A percentile compares a stretch with the other conserved stretches of the same genome.
These are phyloP conservation scores for Babesia caballi DNA, from an alignment of 169 alveolate genomes.

Conservation along the genomic window DNA sequence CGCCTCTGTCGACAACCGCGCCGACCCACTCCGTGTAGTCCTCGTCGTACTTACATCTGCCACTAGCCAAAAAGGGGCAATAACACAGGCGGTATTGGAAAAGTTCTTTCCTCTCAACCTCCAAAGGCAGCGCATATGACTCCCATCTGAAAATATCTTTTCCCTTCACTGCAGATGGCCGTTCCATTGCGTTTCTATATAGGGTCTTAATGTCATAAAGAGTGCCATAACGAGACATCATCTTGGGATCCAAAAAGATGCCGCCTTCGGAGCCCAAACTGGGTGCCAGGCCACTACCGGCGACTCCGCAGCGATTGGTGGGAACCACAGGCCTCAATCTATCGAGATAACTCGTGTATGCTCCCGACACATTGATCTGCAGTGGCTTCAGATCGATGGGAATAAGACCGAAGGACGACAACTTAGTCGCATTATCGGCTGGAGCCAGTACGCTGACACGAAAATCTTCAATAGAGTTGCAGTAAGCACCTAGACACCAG, in stretches of 20 bases:
- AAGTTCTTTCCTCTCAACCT: neutral
- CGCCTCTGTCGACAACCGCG: neutral
- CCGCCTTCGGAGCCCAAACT: no score
- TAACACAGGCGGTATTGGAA: constrained; percentile 17
- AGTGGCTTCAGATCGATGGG: constrained; percentile 3
- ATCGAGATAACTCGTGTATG: constrained; percentile 6
- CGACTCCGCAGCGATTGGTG: constrained; percentile 11
- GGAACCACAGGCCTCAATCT: constrained; percentile 15
- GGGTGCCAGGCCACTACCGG: no score
- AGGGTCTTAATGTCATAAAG: no score
- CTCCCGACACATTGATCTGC: neutral
- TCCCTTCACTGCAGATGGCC: neutral
- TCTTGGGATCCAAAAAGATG: no score
- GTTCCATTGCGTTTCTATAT: no score
- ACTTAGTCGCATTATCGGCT: no score
- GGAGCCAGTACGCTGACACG: no score
- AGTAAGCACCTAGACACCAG: constrained; percentile 38
- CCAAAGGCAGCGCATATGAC: neutral
- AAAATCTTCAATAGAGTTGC: constrained; percentile 28
- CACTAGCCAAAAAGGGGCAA: constrained; percentile 21
- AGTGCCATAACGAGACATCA: no score
- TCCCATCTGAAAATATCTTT: constrained; percentile 6
- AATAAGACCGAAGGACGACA: no score
- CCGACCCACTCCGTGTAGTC: constrained; percentile 54
- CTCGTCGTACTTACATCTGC: constrained; percentile 1